phyloP scores from a whole-genome alignment of 2,329 filamentous ascomycete species.

The Epicoccum sorghinum region DNA sequence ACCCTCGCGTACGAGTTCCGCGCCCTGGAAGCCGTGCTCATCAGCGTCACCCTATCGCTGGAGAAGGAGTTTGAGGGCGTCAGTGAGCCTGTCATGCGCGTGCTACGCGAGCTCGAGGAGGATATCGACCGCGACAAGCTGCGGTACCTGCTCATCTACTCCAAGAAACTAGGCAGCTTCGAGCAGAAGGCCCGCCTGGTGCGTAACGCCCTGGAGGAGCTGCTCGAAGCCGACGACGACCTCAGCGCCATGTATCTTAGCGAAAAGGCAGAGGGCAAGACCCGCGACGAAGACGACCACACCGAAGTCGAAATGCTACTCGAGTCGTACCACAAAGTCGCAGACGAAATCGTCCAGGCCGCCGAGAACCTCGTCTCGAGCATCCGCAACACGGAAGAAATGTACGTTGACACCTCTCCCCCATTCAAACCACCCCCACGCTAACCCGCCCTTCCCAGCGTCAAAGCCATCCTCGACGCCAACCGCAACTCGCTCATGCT shows the following conservation, averaged over 20 bases:
- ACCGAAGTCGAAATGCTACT: conserved; percentile 96
- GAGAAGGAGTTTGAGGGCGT: conserved; percentile 96
- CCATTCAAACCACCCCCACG: neutral
- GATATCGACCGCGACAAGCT: conserved; percentile 96
- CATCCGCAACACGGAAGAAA: conserved; percentile 97
- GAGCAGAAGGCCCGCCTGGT: conserved; percentile 96
- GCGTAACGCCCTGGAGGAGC: conserved; percentile 90
- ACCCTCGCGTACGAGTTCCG: conserved; percentile 92
- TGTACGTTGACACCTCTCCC: conserved; percentile 64
- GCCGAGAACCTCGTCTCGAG: conserved; percentile 90
- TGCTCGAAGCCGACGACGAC: conserved; percentile 96
- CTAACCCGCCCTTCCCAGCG: conserved; percentile 58
- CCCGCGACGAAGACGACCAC: conserved; percentile 81
- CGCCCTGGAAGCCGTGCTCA: conserved; percentile 91
- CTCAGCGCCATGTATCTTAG: conserved; percentile 93
- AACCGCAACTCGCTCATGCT: conserved; percentile 99
- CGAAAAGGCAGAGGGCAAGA: conserved; percentile 78
- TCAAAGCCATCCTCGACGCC: conserved; percentile 95
- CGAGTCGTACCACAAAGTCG: conserved; percentile 97
- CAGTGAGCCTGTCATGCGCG: conserved; percentile 86
- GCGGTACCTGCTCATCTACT: conserved; percentile 86
- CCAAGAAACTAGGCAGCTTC: conserved; percentile 94
- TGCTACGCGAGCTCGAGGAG: conserved; percentile 89
- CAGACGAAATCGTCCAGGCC: conserved; percentile 96
- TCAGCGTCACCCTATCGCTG: conserved; percentile 88